These are phyloP conservation scores for Podospora sp. DNA, from an alignment of 495 filamentous ascomycete species.

Conservation along the genomic window DNA sequence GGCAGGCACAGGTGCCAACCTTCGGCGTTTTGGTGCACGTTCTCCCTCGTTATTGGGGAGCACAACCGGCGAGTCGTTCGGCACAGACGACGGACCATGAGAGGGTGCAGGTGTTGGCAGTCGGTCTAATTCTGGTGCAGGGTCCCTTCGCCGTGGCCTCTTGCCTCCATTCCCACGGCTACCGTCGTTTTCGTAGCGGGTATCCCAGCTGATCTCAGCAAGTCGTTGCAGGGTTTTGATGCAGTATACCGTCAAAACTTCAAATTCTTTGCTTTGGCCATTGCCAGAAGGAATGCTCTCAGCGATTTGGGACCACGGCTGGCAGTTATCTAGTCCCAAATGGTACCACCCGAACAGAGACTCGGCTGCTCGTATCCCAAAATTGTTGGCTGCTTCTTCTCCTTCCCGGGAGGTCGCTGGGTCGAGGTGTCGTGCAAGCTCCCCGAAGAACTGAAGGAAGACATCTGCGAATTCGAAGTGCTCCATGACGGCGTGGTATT, in stretches of 20 bases:
- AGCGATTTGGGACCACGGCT: not conserved
- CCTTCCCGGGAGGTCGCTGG: not conserved
- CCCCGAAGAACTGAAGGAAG: not conserved
- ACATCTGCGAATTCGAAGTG: conserved; percentile 5
- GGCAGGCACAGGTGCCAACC: not conserved
- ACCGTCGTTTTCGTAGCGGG: not conserved
- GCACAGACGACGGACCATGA: not conserved
- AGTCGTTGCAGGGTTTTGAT: conserved; percentile 7
- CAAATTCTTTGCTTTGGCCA: not conserved
- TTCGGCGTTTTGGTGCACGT: not conserved
- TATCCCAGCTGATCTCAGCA: conserved; percentile 1
- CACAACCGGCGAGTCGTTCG: not conserved
- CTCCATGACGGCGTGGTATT: conserved; percentile 10
- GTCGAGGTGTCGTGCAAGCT: not conserved
- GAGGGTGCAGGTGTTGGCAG: not conserved
- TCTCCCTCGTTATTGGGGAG: not conserved
- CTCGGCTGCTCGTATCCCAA: not conserved
- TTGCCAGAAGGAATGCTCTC: not conserved
- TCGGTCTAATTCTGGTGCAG: not conserved
- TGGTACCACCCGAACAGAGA: not conserved
- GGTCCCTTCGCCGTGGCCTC: not conserved
- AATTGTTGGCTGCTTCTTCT: not conserved
- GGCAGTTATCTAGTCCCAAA: conserved; percentile 1
- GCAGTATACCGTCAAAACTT: conserved; percentile 5
- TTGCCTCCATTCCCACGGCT: not conserved